Evolutionary conservation across 139 green algal species (phyloP).

Genomic region (Monoraphidium neglectum): DNA sequence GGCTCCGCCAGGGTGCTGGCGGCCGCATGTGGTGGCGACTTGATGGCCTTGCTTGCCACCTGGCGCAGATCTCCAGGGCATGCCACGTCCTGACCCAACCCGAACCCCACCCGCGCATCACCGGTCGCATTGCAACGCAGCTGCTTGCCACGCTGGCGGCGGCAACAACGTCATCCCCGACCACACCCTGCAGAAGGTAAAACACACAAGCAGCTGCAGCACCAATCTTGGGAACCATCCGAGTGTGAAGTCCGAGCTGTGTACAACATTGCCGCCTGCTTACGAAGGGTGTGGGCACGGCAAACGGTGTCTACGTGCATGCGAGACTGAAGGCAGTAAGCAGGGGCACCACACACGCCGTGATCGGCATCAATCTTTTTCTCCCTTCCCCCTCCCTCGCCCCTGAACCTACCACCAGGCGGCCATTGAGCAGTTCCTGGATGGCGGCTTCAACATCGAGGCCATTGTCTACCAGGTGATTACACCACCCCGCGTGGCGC

Average conservation of each 20-base stretch:
- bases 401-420: too few species aligned
- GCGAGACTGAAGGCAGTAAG: too few species aligned
- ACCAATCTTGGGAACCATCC: neutral
- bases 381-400: too few species aligned
- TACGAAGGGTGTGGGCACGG: too few species aligned
- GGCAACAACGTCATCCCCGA: slow-evolving; percentile 61
- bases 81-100: neutral
- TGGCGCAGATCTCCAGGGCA: neutral
- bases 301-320: too few species aligned
- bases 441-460: slow-evolving; percentile 53
- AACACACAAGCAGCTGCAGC: slow-evolving; percentile 25
- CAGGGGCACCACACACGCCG: too few species aligned
- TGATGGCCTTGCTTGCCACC: neutral
- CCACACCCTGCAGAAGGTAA: slow-evolving; percentile 66
- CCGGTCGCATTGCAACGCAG: slow-evolving; percentile 12
- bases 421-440: slow-evolving; percentile 64
- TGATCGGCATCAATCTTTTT: too few species aligned
- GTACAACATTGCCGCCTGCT: too few species aligned
- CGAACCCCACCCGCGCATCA: neutral
- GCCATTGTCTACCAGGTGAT: neutral
- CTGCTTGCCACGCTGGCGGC: slow-evolving; percentile 74
- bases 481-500: neutral
- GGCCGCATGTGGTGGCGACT: neutral
- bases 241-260: too few species aligned
- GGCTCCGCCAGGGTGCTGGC: neutral